These are phyloP conservation scores for Citrus inodora DNA, from an alignment of 345 rosid genomes.

Conservation along the genomic window DNA sequence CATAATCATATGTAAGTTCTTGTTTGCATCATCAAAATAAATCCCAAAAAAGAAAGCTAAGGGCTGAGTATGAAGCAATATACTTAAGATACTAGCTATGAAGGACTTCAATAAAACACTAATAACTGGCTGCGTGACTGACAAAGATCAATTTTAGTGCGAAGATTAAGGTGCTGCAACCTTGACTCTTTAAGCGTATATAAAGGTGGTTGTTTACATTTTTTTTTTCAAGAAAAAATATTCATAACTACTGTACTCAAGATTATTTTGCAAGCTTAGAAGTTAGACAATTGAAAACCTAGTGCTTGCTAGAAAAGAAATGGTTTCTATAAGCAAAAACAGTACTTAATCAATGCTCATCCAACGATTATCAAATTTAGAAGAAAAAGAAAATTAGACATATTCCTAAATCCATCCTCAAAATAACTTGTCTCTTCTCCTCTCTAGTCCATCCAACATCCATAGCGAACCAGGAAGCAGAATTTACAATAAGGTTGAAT, in stretches of 20 bases:
- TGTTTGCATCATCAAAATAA: neutral
- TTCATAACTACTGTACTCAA: too few species aligned
- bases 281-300: neutral
- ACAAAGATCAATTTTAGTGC: neutral
- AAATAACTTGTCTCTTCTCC: neutral
- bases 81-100: neutral
- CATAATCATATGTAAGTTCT: conserved; percentile 16
- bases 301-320: neutral
- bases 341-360: neutral
- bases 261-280: neutral
- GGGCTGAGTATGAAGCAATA: neutral
- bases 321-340: neutral
- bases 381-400: neutral
- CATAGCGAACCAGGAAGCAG: neutral
- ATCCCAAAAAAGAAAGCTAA: neutral
- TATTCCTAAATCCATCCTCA: neutral
- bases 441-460: neutral
- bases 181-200: neutral
- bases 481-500: neutral
- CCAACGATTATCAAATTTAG: too few species aligned
- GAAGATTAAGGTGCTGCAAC: neutral
- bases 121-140: neutral
- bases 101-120: too few species aligned
- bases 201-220: too few species aligned
- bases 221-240: too few species aligned